Conservation (phyloP, 2,329 filamentous ascomycete genomes). For the Pyrenochaeta sp. region DNA sequence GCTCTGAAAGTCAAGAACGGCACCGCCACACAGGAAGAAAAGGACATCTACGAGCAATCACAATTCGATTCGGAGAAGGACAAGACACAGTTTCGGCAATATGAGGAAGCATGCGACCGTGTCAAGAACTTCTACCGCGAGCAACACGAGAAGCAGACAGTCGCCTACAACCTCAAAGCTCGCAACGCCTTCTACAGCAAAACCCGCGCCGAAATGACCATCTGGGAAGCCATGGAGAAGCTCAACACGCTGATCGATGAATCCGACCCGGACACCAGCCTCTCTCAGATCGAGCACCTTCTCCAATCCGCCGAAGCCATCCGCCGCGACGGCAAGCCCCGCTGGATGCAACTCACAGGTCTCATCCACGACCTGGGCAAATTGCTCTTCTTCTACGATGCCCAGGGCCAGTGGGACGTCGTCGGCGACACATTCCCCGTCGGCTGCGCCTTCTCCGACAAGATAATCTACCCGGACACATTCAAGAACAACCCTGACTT, state of each 20-base stretch:
- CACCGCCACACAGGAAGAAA: slow-evolving; percentile 53
- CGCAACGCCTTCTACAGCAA: slow-evolving; percentile 74
- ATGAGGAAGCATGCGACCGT: slow-evolving; percentile 80
- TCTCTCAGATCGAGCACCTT: slow-evolving; percentile 89
- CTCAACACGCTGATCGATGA: slow-evolving; percentile 91
- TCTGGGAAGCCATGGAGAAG: slow-evolving; percentile 93
- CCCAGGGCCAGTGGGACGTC: slow-evolving; percentile 91
- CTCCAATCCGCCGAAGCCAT: slow-evolving; percentile 90
- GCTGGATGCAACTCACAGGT: slow-evolving; percentile 82
- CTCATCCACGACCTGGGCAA: slow-evolving; percentile 83
- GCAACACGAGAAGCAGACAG: slow-evolving; percentile 74
- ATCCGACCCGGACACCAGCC: slow-evolving; percentile 85
- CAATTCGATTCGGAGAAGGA: slow-evolving; percentile 78
- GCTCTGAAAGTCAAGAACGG: slow-evolving; percentile 59
- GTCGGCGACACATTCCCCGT: slow-evolving; percentile 87
- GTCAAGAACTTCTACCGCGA: slow-evolving; percentile 87
- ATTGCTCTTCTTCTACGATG: slow-evolving; percentile 80
- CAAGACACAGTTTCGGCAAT: slow-evolving; percentile 82
- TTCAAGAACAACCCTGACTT: slow-evolving; percentile 80
- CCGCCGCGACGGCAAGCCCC: slow-evolving; percentile 80
- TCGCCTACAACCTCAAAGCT: slow-evolving; percentile 83
- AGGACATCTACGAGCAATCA: slow-evolving; percentile 64
- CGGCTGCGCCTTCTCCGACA: slow-evolving; percentile 75
- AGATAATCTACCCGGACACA: slow-evolving; percentile 81
- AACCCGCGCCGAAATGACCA: slow-evolving; percentile 76